Conservation (phyloP, 352 stramenopile genomes). For the Vaucheria bursata region DNA sequence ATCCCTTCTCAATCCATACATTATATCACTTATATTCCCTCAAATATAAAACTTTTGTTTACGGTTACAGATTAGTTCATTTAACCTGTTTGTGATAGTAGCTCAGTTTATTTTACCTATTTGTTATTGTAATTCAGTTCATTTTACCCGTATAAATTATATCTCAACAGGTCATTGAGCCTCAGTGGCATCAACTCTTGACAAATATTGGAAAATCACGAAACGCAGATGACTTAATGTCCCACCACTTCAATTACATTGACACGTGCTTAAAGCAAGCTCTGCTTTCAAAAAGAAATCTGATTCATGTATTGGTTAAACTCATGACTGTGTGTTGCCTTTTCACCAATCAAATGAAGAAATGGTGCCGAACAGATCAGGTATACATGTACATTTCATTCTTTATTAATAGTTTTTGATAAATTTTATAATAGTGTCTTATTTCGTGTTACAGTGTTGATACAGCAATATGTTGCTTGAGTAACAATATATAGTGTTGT, state of each 20-base stretch:
- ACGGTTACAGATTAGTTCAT: no score
- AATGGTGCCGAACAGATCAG: conserved; percentile 6
- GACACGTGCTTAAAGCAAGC: conserved; percentile 91
- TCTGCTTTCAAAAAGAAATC: conserved; percentile 85
- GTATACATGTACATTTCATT: neutral
- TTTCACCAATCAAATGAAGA: conserved; percentile 85
- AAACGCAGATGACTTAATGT: conserved; percentile 79
- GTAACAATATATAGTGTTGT: no score
- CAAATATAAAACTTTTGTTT: no score
- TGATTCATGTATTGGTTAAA: conserved; percentile 83
- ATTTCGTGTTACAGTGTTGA: no score
- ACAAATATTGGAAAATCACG: conserved; percentile 13
- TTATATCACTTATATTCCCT: no score
- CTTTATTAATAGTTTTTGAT: no score
- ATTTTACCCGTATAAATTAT: no score
- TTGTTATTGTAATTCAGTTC: neutral
- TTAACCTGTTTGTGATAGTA: no score
- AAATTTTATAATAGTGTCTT: no score
- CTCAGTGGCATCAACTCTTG: conserved; percentile 30
- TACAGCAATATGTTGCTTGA: no score
- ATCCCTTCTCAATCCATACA: no score
- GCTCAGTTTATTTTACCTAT: no score
- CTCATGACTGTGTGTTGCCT: conserved; percentile 91
- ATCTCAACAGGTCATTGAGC: conserved; percentile 31
- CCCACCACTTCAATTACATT: conserved; percentile 85